phyloP scores from a whole-genome alignment of 257 asterid species.

The Solanum sejunctum region DNA sequence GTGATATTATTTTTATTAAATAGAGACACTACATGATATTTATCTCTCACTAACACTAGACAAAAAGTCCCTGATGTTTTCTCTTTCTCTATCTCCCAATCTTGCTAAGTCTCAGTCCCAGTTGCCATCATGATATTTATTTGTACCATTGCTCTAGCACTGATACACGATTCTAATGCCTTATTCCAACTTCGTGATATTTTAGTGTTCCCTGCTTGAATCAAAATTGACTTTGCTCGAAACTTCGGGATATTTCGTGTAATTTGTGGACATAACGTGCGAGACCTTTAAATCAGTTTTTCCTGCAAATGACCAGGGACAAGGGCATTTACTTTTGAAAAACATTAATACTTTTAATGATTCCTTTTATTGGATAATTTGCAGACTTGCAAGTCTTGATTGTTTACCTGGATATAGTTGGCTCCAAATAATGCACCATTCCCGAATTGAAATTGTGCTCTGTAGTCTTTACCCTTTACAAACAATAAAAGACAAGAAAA shows the following conservation, averaged over 20 bases:
- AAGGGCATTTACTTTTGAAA: not conserved
- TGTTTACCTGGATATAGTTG: conserved; percentile 16
- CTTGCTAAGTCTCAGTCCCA: not conserved
- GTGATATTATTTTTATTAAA: not conserved
- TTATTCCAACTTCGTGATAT: not conserved
- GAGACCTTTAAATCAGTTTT: not conserved
- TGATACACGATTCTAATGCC: not conserved
- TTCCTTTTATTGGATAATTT: not conserved
- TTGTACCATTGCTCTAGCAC: not conserved
- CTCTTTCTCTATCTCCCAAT: not conserved
- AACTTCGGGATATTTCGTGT: not conserved
- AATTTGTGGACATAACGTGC: not conserved
- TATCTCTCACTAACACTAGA: not conserved
- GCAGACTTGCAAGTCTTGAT: not conserved
- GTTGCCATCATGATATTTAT: not conserved
- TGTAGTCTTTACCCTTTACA: conserved; percentile 7
- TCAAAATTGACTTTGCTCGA: not conserved
- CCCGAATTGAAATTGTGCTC: conserved; percentile 10
- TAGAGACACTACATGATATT: not conserved
- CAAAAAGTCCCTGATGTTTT: not conserved
- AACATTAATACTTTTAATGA: not conserved
- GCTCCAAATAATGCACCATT: conserved; percentile 14
- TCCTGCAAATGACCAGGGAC: not conserved
- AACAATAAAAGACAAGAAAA: not conserved
- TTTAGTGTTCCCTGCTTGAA: not conserved